Base-by-base conservation (phyloP, 2,329 filamentous ascomycete species). In the Tolypocladium ophioglossoides region DNA sequence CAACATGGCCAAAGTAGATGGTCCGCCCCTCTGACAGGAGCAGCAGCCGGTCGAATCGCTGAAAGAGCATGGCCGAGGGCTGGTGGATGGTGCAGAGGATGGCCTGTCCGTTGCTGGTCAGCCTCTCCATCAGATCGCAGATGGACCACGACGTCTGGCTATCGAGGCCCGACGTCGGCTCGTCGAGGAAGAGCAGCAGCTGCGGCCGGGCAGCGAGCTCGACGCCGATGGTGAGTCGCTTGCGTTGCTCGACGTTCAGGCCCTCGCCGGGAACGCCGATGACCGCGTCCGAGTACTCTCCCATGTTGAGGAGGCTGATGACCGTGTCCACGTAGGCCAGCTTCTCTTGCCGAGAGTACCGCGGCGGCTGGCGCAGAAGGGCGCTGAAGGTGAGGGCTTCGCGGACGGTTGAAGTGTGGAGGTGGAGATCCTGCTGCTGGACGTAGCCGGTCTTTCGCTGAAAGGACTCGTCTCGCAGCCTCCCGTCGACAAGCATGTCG, bases 141-240 rank as follows among this genome's bases (percentile, higher is more conserved):
- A 89, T 89, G 63, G 86, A 85, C 74, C 85, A 89, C 5, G 85
- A 84, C 38, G 78, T 83, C 73, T 83, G 75, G 3, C 70, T 73
- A 62, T 84, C 81, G 12, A 84, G 74, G 56, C 81, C 81, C 14
- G 74, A 60, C 59, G 79, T 72, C 52, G 78, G 78, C 57, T 81
- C 78, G 40, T 81, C 78, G 10, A 81, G 65, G 58, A 81, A 80
- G 9, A 80, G 71, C 0, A 79, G 66, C 14, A 80, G 70, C 38
- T 68, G 69, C 0, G 73, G 73, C 52, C 72, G 73, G 0, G 73
- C 70, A 0, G 71, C 72, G 0, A 75, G 64, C 52, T 76, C 74
- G 5, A 75, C 71, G 18, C 74, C 77, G 40, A 80, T 79, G 0
- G 76, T 80, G 0, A 79, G 61, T 6, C 76, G 69, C 61, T 79